Evolutionary conservation across 2,329 filamentous ascomycete species (phyloP), one percentile per base, ranked within the genome.

Genomic region (Penicillium sclerotigenum): DNA sequence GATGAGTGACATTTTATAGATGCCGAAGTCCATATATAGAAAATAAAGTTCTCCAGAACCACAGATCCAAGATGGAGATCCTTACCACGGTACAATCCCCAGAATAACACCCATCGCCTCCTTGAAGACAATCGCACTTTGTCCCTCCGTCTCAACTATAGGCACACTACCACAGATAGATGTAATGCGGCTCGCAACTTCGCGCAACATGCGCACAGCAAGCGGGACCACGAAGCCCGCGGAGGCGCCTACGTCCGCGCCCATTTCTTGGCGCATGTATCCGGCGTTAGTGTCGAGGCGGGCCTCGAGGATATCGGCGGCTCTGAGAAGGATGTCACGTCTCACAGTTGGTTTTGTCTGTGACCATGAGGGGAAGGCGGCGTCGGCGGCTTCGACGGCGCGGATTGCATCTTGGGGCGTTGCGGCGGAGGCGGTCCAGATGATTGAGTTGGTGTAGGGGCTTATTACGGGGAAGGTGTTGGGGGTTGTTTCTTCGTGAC

Each of bases 61-160:
- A 31, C 8, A 18, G 0, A 45, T 45, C 33, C n/a, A 43, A 31
- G 28, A 10, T 22, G 18, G 18, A 33, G 10, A 36, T 22, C 53
- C 70, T 62, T 75, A 90, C 90, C 90, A 95, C 8, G 90, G 89
- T 2, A 88, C 88, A 69, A 94, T 89, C 0, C 84, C 87, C 29
- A 94, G 76, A 22, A 91, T 81, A 5, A 93, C 89, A 1, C 90
- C 90, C 67, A 83, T 90, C 0, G 90, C 88, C 71, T 92, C 89
- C 65, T 85, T 86, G 54, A 86, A 74, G 1, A 94, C 75, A 59
- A 93, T 77, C 0, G 86, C 88, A 52, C 74, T 80, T n/a, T 79
- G 79, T 0, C 79, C 80, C 50, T 82, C 77, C 14, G 81, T 68
- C 50, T 74, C 73, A 11, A 77, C 77, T 1, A 74, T 71, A 1